Conservation (phyloP, 2,329 filamentous ascomycete species). For the Aspergillus aculeatinus region DNA sequence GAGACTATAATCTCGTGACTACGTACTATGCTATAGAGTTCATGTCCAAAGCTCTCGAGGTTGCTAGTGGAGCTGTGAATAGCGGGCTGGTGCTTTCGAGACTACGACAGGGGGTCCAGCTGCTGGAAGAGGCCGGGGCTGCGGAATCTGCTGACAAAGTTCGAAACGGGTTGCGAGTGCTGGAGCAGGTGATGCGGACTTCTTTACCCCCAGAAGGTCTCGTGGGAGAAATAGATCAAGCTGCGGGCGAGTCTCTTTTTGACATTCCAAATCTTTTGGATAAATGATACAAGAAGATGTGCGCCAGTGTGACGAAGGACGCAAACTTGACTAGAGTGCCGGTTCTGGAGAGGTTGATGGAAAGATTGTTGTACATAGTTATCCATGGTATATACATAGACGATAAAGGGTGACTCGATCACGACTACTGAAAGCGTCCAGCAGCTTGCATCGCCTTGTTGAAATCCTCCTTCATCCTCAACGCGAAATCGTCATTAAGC, state of each 20-base stretch:
- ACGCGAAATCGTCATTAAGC: not conserved
- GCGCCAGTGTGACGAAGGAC: too few species aligned
- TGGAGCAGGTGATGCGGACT: not conserved
- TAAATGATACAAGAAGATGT: too few species aligned
- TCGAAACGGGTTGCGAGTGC: not conserved
- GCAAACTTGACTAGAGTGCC: too few species aligned
- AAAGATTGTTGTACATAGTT: too few species aligned
- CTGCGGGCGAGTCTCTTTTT: too few species aligned
- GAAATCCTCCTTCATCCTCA: not conserved
- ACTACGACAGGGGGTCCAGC: not conserved
- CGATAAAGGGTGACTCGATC: too few species aligned
- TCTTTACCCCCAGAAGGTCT: too few species aligned
- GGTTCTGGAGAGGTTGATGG: too few species aligned
- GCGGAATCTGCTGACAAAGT: not conserved
- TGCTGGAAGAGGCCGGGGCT: conserved; percentile 1
- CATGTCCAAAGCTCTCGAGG: not conserved
- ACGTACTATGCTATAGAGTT: conserved; percentile 3
- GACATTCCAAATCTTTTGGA: too few species aligned
- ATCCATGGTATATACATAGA: too few species aligned
- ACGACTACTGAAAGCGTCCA: not conserved
- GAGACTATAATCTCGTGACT: not conserved
- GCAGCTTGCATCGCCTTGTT: not conserved
- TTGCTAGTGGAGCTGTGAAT: not conserved
- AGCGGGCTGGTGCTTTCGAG: not conserved
- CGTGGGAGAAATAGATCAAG: too few species aligned